Conservation (phyloP, 768 basidiomycete species). For the Aureoboletus auriporus region DNA sequence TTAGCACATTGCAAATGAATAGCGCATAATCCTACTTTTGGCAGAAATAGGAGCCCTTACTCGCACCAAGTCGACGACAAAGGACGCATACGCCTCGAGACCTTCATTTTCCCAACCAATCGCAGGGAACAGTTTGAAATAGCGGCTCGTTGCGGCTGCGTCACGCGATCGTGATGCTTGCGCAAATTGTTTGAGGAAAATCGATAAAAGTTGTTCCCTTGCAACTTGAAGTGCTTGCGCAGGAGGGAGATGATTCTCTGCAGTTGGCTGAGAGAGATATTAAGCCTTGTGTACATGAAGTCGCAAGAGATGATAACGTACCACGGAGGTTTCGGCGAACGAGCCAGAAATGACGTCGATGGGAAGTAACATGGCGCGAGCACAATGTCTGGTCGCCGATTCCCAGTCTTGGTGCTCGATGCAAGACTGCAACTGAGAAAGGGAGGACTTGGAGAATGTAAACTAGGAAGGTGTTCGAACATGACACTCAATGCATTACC, state of each 20-base stretch:
- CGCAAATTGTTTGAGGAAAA: constrained; percentile 79
- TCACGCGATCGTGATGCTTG: constrained; percentile 79
- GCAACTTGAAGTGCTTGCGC: constrained; percentile 74
- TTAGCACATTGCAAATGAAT: constrained; percentile 10
- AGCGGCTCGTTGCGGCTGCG: constrained; percentile 83
- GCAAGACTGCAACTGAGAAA: constrained; percentile 48
- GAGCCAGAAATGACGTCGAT: constrained; percentile 71
- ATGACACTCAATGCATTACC: constrained; percentile 37
- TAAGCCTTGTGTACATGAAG: neutral
- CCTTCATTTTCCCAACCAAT: constrained; percentile 95
- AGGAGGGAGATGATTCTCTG: constrained; percentile 84
- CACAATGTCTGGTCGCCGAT: constrained; percentile 85
- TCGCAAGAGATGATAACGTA: constrained; percentile 35
- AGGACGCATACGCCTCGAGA: constrained; percentile 85
- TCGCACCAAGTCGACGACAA: constrained; percentile 87
- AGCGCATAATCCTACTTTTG: constrained; percentile 55
- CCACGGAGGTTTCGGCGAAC: constrained; percentile 86
- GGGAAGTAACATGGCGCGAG: constrained; percentile 85
- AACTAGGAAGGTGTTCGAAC: constrained; percentile 22
- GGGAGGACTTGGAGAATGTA: constrained; percentile 52
- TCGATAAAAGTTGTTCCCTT: constrained; percentile 66
- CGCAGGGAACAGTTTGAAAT: constrained; percentile 95
- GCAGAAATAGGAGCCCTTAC: constrained; percentile 72
- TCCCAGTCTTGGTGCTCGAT: constrained; percentile 94
- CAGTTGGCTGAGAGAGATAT: constrained; percentile 64